Evolutionary conservation across 1,284 basidiomycete species (phyloP).

Genomic region (Gyrodon tennesseensis): DNA sequence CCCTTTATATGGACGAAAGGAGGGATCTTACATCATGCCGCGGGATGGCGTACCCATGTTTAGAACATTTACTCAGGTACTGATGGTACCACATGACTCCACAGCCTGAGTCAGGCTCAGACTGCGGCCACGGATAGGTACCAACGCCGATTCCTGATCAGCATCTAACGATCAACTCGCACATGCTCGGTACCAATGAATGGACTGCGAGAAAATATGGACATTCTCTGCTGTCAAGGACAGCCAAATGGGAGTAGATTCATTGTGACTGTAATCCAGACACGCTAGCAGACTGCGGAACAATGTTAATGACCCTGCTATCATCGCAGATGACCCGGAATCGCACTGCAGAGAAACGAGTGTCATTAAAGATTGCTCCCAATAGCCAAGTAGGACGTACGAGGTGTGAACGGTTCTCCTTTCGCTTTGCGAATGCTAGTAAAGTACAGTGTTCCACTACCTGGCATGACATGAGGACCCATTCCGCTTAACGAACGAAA

Average conservation of each 20-base stretch:
- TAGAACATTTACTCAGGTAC: too few relatives aligned
- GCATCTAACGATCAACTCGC: neutral
- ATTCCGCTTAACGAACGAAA: neutral
- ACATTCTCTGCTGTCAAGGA: neutral
- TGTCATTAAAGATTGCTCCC: neutral
- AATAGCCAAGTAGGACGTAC: slow-evolving; percentile 49
- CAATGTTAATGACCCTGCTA: slow-evolving; percentile 51
- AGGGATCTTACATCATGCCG: too few relatives aligned
- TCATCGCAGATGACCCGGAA: slow-evolving; percentile 70
- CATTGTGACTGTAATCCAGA: slow-evolving; percentile 8
- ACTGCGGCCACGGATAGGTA: slow-evolving; percentile 1
- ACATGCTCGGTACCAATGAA: neutral
- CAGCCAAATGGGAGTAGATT: neutral
- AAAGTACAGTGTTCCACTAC: slow-evolving; percentile 73
- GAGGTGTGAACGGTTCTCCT: slow-evolving; percentile 64
- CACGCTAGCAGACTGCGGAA: slow-evolving; percentile 6
- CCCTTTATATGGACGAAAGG: too few relatives aligned
- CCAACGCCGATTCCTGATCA: too few relatives aligned
- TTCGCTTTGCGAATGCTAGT: slow-evolving; percentile 78
- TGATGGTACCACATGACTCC: neutral
- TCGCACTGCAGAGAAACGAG: slow-evolving; percentile 51
- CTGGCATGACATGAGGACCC: slow-evolving; percentile 41
- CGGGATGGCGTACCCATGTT: too few relatives aligned
- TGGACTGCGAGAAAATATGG: neutral
- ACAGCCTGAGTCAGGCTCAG: slow-evolving; percentile 19